phyloP scores from a whole-genome alignment of 495 filamentous ascomycete species.

The Penicillium taxi region DNA sequence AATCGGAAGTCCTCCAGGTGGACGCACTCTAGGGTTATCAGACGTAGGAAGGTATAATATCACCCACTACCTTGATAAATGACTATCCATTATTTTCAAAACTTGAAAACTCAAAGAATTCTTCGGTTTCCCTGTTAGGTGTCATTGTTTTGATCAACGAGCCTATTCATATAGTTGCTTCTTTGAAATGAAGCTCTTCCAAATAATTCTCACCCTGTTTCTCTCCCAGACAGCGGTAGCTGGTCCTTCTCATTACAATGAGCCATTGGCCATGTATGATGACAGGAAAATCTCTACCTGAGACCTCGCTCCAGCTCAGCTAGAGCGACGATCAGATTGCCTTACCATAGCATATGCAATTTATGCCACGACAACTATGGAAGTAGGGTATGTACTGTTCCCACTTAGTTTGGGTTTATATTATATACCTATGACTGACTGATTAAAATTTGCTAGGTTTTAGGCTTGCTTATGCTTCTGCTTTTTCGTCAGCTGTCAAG shows the following conservation, averaged over 20 bases:
- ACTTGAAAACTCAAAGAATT: too few relatives aligned
- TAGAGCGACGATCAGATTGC: background rate
- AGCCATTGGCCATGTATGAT: too few relatives aligned
- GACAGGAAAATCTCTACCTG: background rate
- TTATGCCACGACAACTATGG: background rate
- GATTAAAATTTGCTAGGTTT: background rate
- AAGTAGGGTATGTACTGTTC: background rate
- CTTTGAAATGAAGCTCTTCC: background rate
- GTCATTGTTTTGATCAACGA: too few relatives aligned
- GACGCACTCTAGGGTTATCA: too few relatives aligned
- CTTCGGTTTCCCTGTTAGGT: too few relatives aligned
- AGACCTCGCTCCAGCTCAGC: background rate
- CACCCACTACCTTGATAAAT: too few relatives aligned
- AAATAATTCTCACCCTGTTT: background rate
- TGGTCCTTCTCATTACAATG: background rate
- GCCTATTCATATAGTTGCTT: too few relatives aligned
- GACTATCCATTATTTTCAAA: too few relatives aligned
- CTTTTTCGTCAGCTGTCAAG: background rate
- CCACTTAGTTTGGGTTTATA: too few relatives aligned
- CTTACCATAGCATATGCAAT: background rate
- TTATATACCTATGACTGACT: background rate
- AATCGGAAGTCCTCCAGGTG: too few relatives aligned
- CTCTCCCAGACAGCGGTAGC: background rate
- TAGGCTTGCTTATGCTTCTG: background rate
- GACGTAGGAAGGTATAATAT: too few relatives aligned